Evolutionary conservation across 2,329 filamentous ascomycete species (phyloP), one percentile per base, ranked within the genome.

Genomic region (Aspergillus tanneri): DNA sequence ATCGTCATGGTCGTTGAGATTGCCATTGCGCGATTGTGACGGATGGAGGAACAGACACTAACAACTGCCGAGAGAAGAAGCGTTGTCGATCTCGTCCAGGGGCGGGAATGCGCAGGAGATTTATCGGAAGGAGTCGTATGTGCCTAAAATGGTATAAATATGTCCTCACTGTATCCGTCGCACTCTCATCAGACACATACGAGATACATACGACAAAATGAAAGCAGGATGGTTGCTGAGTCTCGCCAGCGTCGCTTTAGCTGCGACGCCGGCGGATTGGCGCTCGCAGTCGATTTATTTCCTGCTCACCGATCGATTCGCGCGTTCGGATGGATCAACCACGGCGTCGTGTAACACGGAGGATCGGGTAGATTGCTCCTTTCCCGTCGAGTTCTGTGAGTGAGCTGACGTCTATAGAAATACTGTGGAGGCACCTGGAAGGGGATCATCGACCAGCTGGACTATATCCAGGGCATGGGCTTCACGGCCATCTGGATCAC

Each of bases 381-480:
- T 19, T 4, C 16, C 12, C 14, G 14, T 35, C 10, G 1, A 2
- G 14, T n/a, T n/a, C n/a, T n/a, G n/a, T 11, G 28, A 21, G 7
- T n/a, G 16, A 21, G n/a, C 8, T 30, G 27, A 10, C 18, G 27
- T 38, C n/a, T 24, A 4, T 30, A 63, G 60, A 25, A 40, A 37
- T 77, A 77, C 57, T 79, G 76, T 52, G 76, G 76, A 43, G 75
- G 75, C 22, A 73, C 74, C n/a, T 77, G 73, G 69, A 66, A 71
- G 49, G 73, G 74, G 4, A 70, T 77, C n/a, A 71, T 72, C 53
- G 68, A 68, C 28, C 68, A 77, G 64, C 62, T 78, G 11, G 75
- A 77, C 55, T 78, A 78, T 49, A 77, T 78, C 53, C 68, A 76
- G 50, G 66, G 61, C 18, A 68, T 76, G 62, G 74, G 75, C 2